Evolutionary conservation across 805 yeast species (phyloP), one percentile per base, ranked within the genome.

Genomic region (Cyberlindnera maclurae): DNA sequence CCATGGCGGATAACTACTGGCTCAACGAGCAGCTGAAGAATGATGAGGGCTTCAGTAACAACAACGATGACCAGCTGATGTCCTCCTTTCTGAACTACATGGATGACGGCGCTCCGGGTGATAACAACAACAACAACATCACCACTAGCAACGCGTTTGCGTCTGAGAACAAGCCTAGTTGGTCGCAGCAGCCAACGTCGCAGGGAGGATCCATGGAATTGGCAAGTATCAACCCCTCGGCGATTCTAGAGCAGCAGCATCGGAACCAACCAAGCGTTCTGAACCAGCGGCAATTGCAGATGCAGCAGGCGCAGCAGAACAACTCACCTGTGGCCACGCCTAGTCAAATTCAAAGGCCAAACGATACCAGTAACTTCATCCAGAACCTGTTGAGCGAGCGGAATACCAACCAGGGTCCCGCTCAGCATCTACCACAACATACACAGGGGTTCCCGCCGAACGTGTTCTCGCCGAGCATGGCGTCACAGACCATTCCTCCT

Each of bases 31-130:
- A 45, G 44, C 39, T 50, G 34, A 51, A 40, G 39, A 49, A 46
- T 31, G 58, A 56, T 15, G 55, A 50, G 9, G 47, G 43, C 9
- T 42, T 35, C 39, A 46, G 33, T 31, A 35, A 27, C 33, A 45
- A 38, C 43, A 42, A 43, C 31, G 54, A 48, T 28, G 54, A 51
- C 37, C 48, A 43, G 37, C 44, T 57, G 35, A 71, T 72, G 52
- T 67, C 66, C 34, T 58, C 75, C 28, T 78, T 77, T 24, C 55
- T 75, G 28, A 68, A 69, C 47, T 71, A 75, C 43, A 57, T 72
- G 42, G 72, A 71, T 42, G 72, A 39, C 36, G 52, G 47, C 34
- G 32, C 17, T 35, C 20, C 10, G 36, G 32, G 27, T 24, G 13
- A 24, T 31, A 33, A 34, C 16, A 33, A 32, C 33, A 40, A 44